Evolutionary conservation across 768 basidiomycete genomes (phyloP).

Genomic region (Rhizopogon vesiculosus): DNA sequence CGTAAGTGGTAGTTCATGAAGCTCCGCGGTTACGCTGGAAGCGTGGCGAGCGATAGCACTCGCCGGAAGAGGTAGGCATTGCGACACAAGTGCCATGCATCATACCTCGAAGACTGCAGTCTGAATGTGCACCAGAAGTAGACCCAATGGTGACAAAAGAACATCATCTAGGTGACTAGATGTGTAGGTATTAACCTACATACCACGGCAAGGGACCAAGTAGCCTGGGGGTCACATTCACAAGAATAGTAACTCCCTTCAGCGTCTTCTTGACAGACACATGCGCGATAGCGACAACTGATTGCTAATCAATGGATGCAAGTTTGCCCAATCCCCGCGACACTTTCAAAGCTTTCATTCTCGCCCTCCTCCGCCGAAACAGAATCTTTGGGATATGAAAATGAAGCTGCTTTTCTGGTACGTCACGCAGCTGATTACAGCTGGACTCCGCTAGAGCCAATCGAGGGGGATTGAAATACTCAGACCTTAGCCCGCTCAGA

Average conservation of each 20-base stretch:
- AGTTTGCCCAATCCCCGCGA: slow-evolving; percentile 2
- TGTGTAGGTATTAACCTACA: not conserved
- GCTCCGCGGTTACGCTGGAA: not conserved
- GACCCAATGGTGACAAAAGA: not conserved
- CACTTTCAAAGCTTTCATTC: slow-evolving; percentile 8
- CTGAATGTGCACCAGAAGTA: not conserved
- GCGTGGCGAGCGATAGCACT: not conserved
- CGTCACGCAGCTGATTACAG: slow-evolving; percentile 53
- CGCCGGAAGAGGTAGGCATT: not conserved
- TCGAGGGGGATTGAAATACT: slow-evolving; percentile 63
- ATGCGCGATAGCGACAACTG: not conserved
- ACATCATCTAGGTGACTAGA: not conserved
- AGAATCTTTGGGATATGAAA: slow-evolving; percentile 39
- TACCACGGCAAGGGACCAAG: not conserved
- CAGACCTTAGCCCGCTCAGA: slow-evolving; percentile 84
- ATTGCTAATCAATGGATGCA: not conserved
- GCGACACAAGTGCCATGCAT: too few species aligned
- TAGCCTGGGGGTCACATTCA: not conserved
- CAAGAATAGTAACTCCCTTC: not conserved
- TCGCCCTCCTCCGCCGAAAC: slow-evolving; percentile 28
- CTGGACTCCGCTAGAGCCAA: slow-evolving; percentile 59
- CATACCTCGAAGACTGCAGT: not conserved
- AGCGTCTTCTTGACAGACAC: not conserved
- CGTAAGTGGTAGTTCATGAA: not conserved
- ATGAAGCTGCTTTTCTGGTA: slow-evolving; percentile 57